Conservation (phyloP, 495 filamentous ascomycete genomes). For the Lasiosphaeris hirsuta region DNA sequence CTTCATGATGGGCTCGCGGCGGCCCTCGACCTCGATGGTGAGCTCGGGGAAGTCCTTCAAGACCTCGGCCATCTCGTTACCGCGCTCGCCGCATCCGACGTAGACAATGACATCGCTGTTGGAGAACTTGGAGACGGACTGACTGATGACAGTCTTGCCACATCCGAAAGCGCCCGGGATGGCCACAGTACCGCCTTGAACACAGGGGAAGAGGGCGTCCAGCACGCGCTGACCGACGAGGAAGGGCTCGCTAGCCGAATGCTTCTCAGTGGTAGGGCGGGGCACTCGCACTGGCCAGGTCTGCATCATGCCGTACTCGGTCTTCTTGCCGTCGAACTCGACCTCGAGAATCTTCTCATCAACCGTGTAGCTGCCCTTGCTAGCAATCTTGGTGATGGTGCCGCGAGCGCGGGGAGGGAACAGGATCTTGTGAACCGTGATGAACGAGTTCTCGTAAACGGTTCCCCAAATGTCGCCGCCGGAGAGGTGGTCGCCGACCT, state of each 20-base stretch:
- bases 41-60: constrained; percentile 99
- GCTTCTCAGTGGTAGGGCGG: constrained; percentile 83
- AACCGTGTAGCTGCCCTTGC: constrained; percentile 89
- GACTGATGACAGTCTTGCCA: constrained; percentile 98
- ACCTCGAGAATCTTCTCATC: constrained; percentile 92
- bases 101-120: constrained; percentile 99
- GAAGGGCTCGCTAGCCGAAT: constrained; percentile 82
- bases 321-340: constrained; percentile 95
- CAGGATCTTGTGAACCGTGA: constrained; percentile 92
- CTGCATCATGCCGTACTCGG: constrained; percentile 95
- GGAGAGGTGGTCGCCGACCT: constrained; percentile 95
- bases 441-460: constrained; percentile 93
- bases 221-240: constrained; percentile 95
- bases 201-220: constrained; percentile 95
- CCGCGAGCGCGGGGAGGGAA: constrained; percentile 88
- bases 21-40: constrained; percentile 82
- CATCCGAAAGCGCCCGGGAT: constrained; percentile 99
- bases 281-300: constrained; percentile 98
- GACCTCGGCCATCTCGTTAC: constrained; percentile 99
- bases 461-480: constrained; percentile 92
- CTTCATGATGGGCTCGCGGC: constrained; percentile 99
- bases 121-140: constrained; percentile 98
- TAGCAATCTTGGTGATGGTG: constrained; percentile 85
- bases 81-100: constrained; percentile 95
- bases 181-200: constrained; percentile 94